These are phyloP conservation scores for Coemansia sp. DNA, from an alignment of 192 early-diverging fungal genomes.

Conservation along the genomic window DNA sequence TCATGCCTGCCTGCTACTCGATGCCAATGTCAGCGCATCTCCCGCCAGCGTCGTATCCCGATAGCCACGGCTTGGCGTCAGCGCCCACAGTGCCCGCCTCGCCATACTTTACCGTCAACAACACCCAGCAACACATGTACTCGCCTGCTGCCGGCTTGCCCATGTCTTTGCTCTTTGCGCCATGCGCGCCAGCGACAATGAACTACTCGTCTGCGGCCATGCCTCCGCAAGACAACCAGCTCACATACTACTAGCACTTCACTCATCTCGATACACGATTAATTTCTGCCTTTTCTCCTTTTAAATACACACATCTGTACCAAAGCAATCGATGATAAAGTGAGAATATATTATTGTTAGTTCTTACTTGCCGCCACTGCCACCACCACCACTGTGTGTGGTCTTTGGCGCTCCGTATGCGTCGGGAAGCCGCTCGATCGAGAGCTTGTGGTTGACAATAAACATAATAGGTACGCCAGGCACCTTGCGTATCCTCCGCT, in stretches of 20 bases:
- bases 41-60: neutral
- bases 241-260: neutral
- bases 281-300: neutral
- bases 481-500: constrained; percentile 91
- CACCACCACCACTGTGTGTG: neutral
- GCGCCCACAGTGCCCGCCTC: constrained; percentile 7
- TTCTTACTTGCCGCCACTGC: neutral
- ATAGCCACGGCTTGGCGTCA: constrained; percentile 6
- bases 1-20: neutral
- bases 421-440: constrained; percentile 94
- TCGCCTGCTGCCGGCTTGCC: constrained; percentile 7
- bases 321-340: neutral
- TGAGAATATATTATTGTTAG: neutral
- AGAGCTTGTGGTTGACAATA: constrained; percentile 84
- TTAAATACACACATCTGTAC: no score
- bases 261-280: neutral
- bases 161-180: constrained; percentile 40
- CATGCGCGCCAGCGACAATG: constrained; percentile 30
- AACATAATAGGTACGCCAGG: constrained; percentile 99
- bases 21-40: constrained; percentile 10
- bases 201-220: constrained; percentile 1
- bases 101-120: constrained; percentile 2
- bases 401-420: constrained; percentile 46
- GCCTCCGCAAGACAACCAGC: neutral
- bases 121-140: neutral